Evolutionary conservation across 73 alveolate genomes (phyloP), one percentile per base, ranked within the genome.

Genomic region (Paramecium sexaurelia): DNA sequence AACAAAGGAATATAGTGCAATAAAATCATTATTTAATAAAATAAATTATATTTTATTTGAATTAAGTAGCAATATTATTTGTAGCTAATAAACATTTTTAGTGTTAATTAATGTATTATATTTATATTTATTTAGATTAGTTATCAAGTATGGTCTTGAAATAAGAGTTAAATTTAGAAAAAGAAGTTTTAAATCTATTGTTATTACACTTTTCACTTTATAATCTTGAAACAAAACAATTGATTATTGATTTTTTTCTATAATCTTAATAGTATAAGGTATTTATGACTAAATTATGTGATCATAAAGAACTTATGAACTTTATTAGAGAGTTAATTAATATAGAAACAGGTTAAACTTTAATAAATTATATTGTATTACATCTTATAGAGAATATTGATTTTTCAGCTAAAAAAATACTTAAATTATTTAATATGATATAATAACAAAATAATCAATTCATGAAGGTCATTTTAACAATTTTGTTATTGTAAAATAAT

Each of bases 341-440:
- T 41, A 37, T 22, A 15, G 90, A 78, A 17, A 78, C 45, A 15
- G 90, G 90, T 1, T 78, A 41, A 43, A 78, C 73, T 8, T 7
- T 78, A 1, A 78, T 61, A 1, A 78, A 78, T 40, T 78, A 78
- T 24, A 78, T 78, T 78, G 55, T 78, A 3, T 9, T 29, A 24
- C 71, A 78, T 78, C 90, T 41, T 47, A 78, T 78, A 29, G 90
- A 78, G 40, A 78, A 78, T 24, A 43, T 78, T 9, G 47, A 45
- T 13, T 45, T 41, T 43, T 39, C 90, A 9, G 90, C 90, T 9
- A 78, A 26, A 78, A 78, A 78, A 61, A 78, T 78, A 29, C 26
- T 78, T 2, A 78, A 61, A 78, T 20, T 43, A 29, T 78, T 78
- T 24, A 56, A 78, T 43, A 37, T 36, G 29, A 35, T 45, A 24